Conservation (phyloP, 805 yeast genomes). For the Nematodospora valgi region DNA sequence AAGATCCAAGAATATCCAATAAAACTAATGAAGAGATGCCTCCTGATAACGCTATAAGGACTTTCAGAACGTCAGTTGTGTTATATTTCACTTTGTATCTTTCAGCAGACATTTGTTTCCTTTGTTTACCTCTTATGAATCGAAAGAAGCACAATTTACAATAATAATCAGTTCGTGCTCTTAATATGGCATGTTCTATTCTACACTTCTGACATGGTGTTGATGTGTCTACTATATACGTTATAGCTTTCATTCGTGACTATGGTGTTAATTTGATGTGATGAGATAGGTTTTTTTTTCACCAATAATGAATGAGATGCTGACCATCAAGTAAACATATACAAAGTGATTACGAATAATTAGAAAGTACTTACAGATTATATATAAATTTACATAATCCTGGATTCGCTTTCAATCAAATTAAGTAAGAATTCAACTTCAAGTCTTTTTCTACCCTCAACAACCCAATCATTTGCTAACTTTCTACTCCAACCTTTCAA, state of each 20-base stretch:
- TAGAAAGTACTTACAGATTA: background rate
- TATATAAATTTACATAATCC: slow-evolving; percentile 22
- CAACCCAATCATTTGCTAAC: slow-evolving; percentile 88
- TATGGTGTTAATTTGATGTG: slow-evolving; percentile 4
- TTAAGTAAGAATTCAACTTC: slow-evolving; percentile 81
- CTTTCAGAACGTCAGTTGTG: no score
- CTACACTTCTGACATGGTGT: slow-evolving; percentile 50
- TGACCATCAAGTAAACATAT: no score
- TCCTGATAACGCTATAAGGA: slow-evolving; percentile 62
- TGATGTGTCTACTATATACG: background rate
- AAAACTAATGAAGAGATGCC: slow-evolving; percentile 66
- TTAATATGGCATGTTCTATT: slow-evolving; percentile 34
- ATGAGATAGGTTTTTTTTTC: slow-evolving; percentile 3
- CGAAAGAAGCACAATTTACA: slow-evolving; percentile 66
- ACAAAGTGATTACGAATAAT: background rate
- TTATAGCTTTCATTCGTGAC: slow-evolving; percentile 3
- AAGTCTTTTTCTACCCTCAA: slow-evolving; percentile 82
- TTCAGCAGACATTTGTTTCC: slow-evolving; percentile 73
- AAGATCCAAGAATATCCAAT: slow-evolving; percentile 60
- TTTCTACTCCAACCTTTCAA: slow-evolving; percentile 92
- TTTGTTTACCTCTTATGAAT: slow-evolving; percentile 74
- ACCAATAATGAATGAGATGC: background rate
- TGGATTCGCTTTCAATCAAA: slow-evolving; percentile 63
- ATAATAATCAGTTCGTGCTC: slow-evolving; percentile 61
- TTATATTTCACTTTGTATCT: slow-evolving; percentile 65